Evolutionary conservation across 2,329 filamentous ascomycete genomes (phyloP), one percentile per base, ranked within the genome.

Genomic region (Colletotrichum orchidophilum): DNA sequence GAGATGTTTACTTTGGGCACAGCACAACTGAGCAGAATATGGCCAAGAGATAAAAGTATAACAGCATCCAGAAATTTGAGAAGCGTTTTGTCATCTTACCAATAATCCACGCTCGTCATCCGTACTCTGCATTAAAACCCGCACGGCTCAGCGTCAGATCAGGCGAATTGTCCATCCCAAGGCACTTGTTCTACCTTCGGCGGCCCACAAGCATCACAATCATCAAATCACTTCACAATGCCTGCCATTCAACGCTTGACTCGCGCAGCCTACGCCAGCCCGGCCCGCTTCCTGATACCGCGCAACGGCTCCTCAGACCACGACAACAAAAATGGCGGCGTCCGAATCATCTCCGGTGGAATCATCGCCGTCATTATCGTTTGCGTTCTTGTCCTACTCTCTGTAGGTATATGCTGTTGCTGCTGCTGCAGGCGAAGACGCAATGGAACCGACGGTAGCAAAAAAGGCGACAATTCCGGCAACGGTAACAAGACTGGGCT

Each of bases 391-490:
- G 52, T 39, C n/a, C n/a, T 67, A 1, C 50, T 54, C 15, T n/a
- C 60, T 49, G 31, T 66, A 6, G 55, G 31, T 33, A 24, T 21
- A 27, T 24, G 49, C 39, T 69, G 65, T 58, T 68, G 64, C 21
- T 66, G 65, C 65, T 69, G 66, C 60, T 24, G 35, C 15, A 33
- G 39, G 50, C 59, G 60, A 8, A 53, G 46, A 13, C 66, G 66
- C 39, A 69, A 57, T 50, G 42, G 60, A n/a, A 63, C 52, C 49
- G 29, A 8, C 11, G 33, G 50, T 8, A 26, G 29, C 29, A 35
- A 35, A 50, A 68, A 57, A 1, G 52, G 29, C 8, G 59, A 57
- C 24, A 39, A 26, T 39, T 29, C 24, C 31, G 24, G 39, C 26
- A 57, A 31, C 27, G 24, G 39, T 29, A 52, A 46, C 33, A 68